Evolutionary conservation across 2,329 filamentous ascomycete genomes (phyloP), one percentile per base, ranked within the genome.

Genomic region (Ilyonectria robusta): DNA sequence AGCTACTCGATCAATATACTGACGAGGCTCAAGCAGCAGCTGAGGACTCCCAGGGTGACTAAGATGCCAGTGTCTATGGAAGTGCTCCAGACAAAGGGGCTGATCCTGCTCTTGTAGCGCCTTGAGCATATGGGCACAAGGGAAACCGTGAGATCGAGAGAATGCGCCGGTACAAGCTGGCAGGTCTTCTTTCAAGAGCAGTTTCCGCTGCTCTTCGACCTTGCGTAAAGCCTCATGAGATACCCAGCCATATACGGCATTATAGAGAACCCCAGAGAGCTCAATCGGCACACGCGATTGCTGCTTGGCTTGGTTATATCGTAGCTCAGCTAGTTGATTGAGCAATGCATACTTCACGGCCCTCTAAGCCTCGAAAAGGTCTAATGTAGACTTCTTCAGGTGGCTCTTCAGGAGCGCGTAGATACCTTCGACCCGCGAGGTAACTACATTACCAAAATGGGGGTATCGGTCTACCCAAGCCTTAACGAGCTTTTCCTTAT

Each of bases 1-100:
- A 35, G 31, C 50, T 37, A 54, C 17, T n/a, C 31, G 31, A 37
- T 54, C 31, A 37, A 21, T 11, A n/a, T 21, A 17, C 9, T 37
- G 10, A 11, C 13, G 31, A 37, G 50, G 31, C 37, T 42, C 37
- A 17, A 42, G 13, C 10, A 37, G 35, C 10, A 37, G 13, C 13
- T 37, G 35, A 37, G 33, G 51, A 17, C 15, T 55, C 26, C 33
- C 51, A 40, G 5, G 6, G 10, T 23, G 51, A 21, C 37, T 33
- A 23, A 55, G 51, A 55, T 55, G 35, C 21, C 19, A 51, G 31
- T 51, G 23, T 35, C 11, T n/a, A 35, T 53, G 50, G 50, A 53
- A 53, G 19, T 37, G 35, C 35, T 37, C 35, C 10, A 37, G 35
- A 13, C 10, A 13, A 37, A 37, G 35, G 35, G 35, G 6, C 13